These are phyloP conservation scores for Berberis thunbergii DNA, from an alignment of 164 flowering plant species.

Conservation along the genomic window DNA sequence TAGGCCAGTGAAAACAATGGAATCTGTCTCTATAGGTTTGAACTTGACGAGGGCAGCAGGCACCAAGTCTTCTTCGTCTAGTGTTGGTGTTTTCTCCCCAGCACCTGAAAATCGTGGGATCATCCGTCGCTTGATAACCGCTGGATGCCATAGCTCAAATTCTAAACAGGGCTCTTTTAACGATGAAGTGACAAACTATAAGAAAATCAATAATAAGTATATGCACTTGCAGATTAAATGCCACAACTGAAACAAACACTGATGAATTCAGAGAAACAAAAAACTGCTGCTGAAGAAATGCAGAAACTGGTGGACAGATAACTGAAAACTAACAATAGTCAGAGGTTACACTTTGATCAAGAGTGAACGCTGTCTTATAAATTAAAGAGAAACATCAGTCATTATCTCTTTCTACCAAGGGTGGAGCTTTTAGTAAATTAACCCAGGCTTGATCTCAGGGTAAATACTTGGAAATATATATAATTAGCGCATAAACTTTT, in stretches of 20 bases:
- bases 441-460: too few relatives aligned
- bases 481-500: too few relatives aligned
- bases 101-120: conserved; percentile 51
- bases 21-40: conserved; percentile 76
- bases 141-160: conserved; percentile 75
- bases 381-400: too few relatives aligned
- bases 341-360: too few relatives aligned
- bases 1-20: conserved; percentile 74
- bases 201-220: conserved; percentile 7
- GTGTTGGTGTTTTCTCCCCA: conserved; percentile 38
- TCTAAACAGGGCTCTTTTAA: conserved; percentile 74
- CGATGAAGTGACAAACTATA: conserved; percentile 72
- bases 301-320: too few relatives aligned
- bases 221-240: neutral
- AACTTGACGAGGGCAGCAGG: conserved; percentile 89
- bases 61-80: conserved; percentile 83
- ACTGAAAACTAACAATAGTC: too few relatives aligned
- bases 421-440: too few relatives aligned
- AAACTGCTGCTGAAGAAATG: too few relatives aligned
- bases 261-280: too few relatives aligned
- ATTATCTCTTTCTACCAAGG: too few relatives aligned
- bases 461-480: too few relatives aligned
- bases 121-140: conserved; percentile 48
- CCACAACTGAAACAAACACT: neutral
- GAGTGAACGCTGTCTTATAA: too few relatives aligned